Conservation (phyloP, 305 asterid species). For the Euphrasia arctica region DNA sequence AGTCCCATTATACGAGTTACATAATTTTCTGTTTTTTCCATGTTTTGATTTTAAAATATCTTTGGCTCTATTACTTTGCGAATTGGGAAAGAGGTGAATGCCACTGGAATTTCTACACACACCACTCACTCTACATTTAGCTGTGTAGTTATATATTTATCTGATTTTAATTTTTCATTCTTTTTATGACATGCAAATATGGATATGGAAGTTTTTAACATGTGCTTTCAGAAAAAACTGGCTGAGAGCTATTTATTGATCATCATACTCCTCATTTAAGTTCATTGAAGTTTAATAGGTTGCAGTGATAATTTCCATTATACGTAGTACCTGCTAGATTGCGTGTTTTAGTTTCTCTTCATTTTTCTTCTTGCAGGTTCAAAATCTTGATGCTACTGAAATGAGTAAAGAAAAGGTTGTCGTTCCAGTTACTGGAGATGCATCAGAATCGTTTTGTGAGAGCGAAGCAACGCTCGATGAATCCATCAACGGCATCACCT, state of each 20-base stretch:
- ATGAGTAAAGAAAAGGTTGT: slow-evolving; percentile 28
- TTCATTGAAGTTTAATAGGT: background rate
- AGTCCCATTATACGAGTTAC: background rate
- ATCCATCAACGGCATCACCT: slow-evolving; percentile 11
- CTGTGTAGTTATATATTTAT: background rate
- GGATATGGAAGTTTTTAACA: background rate
- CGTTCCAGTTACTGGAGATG: slow-evolving; percentile 27
- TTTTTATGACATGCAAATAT: background rate
- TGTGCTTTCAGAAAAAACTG: background rate
- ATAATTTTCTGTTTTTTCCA: too few species aligned
- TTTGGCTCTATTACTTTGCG: too few species aligned
- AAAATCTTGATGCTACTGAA: slow-evolving; percentile 31
- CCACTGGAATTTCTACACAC: too few species aligned
- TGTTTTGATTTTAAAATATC: too few species aligned
- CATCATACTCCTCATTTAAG: background rate
- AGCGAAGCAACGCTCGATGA: slow-evolving; percentile 21
- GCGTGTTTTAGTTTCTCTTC: background rate
- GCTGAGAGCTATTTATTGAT: background rate
- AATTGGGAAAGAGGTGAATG: too few species aligned
- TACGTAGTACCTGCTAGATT: background rate
- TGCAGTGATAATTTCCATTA: background rate
- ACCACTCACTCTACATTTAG: background rate
- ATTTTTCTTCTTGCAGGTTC: slow-evolving; percentile 34
- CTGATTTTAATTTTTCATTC: background rate
- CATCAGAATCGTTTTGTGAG: slow-evolving; percentile 24